phyloP scores from a whole-genome alignment of 2,329 filamentous ascomycete genomes.

The Pleoardoris graminearum region DNA sequence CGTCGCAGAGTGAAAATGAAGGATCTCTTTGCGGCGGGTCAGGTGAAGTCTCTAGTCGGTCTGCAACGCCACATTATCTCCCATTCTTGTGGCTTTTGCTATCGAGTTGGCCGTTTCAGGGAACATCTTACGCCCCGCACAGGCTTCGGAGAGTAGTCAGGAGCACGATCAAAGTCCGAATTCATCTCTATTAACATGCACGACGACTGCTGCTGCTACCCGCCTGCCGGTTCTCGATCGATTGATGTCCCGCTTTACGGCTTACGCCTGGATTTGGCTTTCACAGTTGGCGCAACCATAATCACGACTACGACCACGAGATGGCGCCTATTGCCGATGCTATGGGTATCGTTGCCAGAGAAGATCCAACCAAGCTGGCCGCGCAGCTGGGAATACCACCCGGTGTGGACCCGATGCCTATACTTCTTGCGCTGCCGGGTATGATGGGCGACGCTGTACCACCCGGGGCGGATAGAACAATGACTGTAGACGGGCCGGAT shows the following conservation, averaged over 20 bases:
- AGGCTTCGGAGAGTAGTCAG: conserved; percentile 5
- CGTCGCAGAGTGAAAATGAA: background rate
- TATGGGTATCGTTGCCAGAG: background rate
- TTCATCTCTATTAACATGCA: conserved; percentile 2
- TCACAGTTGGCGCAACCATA: background rate
- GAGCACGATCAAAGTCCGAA: conserved; percentile 9
- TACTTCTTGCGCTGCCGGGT: conserved; percentile 19
- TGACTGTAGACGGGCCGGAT: conserved; percentile 25
- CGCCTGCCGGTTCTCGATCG: background rate
- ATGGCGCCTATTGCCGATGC: conserved; percentile 7
- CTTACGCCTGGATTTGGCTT: background rate
- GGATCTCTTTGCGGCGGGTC: background rate
- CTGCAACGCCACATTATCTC: background rate
- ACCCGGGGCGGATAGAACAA: conserved; percentile 22
- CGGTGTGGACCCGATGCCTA: conserved; percentile 18
- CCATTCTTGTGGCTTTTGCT: background rate
- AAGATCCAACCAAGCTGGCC: conserved; percentile 1
- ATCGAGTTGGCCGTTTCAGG: conserved; percentile 5
- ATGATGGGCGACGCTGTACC: conserved; percentile 20
- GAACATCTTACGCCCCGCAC: background rate
- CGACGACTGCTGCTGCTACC: background rate
- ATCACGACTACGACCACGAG: background rate
- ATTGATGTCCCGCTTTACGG: background rate
- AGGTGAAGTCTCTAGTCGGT: background rate
- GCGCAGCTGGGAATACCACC: conserved; percentile 7